These are phyloP conservation scores for Botrytis aclada DNA, from an alignment of 2,329 filamentous ascomycete species.

Conservation along the genomic window DNA sequence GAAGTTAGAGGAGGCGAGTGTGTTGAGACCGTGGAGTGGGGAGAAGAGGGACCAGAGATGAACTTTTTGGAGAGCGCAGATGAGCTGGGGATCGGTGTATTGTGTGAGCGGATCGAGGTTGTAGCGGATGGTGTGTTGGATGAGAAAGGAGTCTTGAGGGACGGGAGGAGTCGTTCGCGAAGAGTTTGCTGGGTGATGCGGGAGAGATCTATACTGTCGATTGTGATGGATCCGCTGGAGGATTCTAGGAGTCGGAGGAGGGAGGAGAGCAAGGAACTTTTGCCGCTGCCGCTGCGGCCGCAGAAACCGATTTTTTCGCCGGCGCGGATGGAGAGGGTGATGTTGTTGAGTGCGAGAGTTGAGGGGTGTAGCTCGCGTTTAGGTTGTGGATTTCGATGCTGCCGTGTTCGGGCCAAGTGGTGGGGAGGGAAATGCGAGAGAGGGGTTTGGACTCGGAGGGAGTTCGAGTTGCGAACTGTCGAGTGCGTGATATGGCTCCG, in stretches of 20 bases:
- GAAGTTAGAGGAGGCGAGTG: neutral
- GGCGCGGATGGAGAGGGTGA: constrained; percentile 34
- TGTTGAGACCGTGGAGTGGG: neutral
- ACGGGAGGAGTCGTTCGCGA: neutral
- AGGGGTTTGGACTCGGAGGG: constrained; percentile 12
- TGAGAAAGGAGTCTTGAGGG: neutral
- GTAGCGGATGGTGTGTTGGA: neutral
- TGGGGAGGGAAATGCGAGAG: neutral
- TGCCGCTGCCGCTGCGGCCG: constrained; percentile 37
- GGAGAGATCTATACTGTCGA: neutral
- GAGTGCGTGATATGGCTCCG: constrained; percentile 24
- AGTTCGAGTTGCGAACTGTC: constrained; percentile 11
- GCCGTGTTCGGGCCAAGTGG: constrained; percentile 26
- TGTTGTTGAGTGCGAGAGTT: constrained; percentile 33
- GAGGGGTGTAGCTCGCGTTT: neutral
- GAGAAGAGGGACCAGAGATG: neutral
- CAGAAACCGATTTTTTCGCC: constrained; percentile 35
- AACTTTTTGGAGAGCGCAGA: neutral
- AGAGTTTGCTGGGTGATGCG: neutral
- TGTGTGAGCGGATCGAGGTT: neutral
- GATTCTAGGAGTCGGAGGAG: constrained; percentile 49
- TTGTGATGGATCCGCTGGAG: constrained; percentile 36
- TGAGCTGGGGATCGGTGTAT: neutral
- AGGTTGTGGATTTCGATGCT: constrained; percentile 14
- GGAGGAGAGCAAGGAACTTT: constrained; percentile 44